phyloP scores from a whole-genome alignment of 495 filamentous ascomycete genomes.

The Tuber umbilicatum region DNA sequence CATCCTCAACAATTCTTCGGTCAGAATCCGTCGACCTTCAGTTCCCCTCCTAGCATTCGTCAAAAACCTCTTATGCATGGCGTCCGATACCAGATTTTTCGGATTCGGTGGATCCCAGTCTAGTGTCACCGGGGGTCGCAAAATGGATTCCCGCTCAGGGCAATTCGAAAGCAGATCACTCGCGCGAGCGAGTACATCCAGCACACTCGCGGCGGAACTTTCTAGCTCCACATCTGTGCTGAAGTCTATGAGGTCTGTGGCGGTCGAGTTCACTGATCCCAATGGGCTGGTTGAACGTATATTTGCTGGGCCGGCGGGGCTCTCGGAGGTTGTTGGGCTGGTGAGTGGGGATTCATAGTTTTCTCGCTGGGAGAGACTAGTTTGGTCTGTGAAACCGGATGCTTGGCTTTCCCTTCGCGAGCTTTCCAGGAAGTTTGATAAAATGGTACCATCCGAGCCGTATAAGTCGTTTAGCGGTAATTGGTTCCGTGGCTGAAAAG shows the following conservation, averaged over 20 bases:
- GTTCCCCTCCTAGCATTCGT: not conserved
- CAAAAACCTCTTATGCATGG: not conserved
- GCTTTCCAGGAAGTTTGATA: not conserved
- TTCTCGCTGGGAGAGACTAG: not conserved
- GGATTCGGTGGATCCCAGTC: not conserved
- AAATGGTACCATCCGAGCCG: not conserved
- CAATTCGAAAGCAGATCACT: not conserved
- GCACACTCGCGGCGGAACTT: not conserved
- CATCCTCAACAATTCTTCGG: conserved; percentile 42
- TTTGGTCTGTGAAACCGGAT: not conserved
- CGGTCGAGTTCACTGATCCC: not conserved
- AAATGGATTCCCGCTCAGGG: not conserved
- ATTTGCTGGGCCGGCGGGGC: not conserved
- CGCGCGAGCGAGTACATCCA: not conserved
- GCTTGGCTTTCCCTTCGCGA: not conserved
- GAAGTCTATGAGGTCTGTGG: not conserved
- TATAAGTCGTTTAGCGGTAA: too few species aligned
- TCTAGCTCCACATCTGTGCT: not conserved
- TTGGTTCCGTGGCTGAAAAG: too few species aligned
- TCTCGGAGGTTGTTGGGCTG: not conserved
- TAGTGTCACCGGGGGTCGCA: not conserved
- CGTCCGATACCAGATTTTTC: not conserved
- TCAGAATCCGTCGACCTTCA: not conserved
- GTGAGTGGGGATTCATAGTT: not conserved
- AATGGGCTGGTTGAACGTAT: not conserved